Percentiles rank a stretch among this genome's conserved stretches.
phyloP scores from a whole-genome alignment of 2,329 filamentous ascomycete species.

The Erysiphe pulchra region DNA sequence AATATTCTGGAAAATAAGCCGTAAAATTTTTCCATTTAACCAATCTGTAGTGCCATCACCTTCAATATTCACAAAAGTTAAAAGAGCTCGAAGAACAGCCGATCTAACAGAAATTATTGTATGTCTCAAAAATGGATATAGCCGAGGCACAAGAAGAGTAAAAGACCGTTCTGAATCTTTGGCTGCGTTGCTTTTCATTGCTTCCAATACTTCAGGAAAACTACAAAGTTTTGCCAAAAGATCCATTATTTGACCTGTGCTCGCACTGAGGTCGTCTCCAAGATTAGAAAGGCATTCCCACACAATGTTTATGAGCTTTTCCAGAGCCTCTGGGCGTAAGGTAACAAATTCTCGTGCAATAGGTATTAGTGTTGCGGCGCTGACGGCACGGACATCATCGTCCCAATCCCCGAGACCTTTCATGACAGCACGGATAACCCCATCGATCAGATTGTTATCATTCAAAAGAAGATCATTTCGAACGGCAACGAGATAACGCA shows the following conservation, averaged over 20 bases:
- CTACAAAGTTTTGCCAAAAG: conserved; percentile 84
- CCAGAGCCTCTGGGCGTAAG: conserved; percentile 52
- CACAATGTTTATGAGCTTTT: conserved; percentile 72
- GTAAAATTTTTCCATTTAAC: conserved; percentile 72
- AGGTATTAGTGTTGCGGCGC: conserved; percentile 87
- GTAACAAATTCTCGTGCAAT: conserved; percentile 89
- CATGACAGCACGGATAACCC: conserved; percentile 79
- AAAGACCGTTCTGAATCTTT: conserved; percentile 74
- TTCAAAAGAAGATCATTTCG: conserved; percentile 74
- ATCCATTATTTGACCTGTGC: conserved; percentile 97
- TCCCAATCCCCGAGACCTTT: conserved; percentile 76
- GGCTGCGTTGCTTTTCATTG: conserved; percentile 77
- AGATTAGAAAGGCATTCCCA: conserved; percentile 94
- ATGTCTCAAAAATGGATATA: conserved; percentile 89
- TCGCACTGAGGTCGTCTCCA: conserved; percentile 91
- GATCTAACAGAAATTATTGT: conserved; percentile 91
- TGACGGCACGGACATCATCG: conserved; percentile 89
- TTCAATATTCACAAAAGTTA: conserved; percentile 78
- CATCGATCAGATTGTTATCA: conserved; percentile 69
- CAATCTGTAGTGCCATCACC: conserved; percentile 59
- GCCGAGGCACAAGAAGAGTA: conserved; percentile 66
- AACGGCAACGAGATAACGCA: conserved; percentile 86
- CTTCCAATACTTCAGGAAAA: conserved; percentile 73
- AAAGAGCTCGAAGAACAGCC: conserved; percentile 72
- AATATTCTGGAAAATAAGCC: conserved; percentile 84